phyloP scores from a whole-genome alignment of 208 protist species.

The Trypanosoma caninum region DNA sequence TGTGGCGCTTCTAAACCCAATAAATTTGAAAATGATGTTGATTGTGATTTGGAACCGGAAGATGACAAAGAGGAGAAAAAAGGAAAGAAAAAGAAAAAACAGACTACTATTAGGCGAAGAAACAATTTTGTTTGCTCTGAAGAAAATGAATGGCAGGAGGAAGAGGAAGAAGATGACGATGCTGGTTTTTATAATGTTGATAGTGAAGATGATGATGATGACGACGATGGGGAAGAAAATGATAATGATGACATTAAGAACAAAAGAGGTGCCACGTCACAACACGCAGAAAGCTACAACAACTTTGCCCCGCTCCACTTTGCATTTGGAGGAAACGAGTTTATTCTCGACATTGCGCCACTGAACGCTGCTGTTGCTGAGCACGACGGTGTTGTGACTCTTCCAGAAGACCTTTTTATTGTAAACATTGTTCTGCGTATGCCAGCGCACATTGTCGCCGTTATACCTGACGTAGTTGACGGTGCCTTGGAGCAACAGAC shows the following conservation, averaged over 20 bases:
- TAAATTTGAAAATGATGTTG: slow-evolving; percentile 20
- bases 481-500: slow-evolving; percentile 46
- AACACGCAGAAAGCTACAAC: slow-evolving; percentile 34
- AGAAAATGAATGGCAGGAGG: slow-evolving; percentile 16
- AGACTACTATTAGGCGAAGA: neutral
- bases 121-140: slow-evolving; percentile 1
- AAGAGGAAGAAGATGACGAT: slow-evolving; percentile 24
- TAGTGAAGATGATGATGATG: neutral
- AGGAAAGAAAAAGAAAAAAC: neutral
- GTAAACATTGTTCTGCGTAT: slow-evolving; percentile 65
- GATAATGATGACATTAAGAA: slow-evolving; percentile 8
- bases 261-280: neutral
- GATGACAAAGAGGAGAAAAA: slow-evolving; percentile 9
- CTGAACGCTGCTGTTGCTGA: slow-evolving; percentile 35
- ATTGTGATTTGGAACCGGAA: neutral
- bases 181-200: neutral
- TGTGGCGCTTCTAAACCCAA: slow-evolving; percentile 18
- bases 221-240: neutral
- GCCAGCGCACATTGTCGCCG: slow-evolving; percentile 49
- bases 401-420: slow-evolving; percentile 64
- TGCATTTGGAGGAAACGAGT: slow-evolving; percentile 42
- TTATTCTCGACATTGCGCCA: slow-evolving; percentile 49
- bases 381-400: slow-evolving; percentile 28
- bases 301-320: slow-evolving; percentile 43
- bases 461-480: slow-evolving; percentile 79